Evolutionary conservation across 768 basidiomycete genomes (phyloP).

Genomic region (Asterophora parasitica): DNA sequence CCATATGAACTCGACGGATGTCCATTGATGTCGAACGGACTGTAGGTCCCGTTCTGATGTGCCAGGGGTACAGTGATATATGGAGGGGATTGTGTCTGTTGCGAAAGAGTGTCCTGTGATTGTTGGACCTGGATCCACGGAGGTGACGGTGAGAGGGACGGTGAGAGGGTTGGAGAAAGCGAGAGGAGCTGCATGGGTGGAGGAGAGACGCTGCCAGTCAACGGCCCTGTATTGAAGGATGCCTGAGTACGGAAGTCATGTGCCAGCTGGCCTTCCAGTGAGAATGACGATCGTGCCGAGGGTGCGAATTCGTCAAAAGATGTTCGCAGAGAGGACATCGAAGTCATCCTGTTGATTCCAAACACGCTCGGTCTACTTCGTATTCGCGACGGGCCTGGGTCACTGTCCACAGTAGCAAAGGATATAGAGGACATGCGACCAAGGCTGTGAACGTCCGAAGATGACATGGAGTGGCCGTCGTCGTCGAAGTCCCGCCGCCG

Average conservation of each 20-base stretch:
- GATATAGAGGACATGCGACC: conserved; percentile 75
- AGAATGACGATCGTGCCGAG: conserved; percentile 73
- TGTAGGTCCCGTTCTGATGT: conserved; percentile 35
- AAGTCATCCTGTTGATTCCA: conserved; percentile 70
- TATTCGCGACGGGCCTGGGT: conserved; percentile 71
- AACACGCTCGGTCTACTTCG: conserved; percentile 59
- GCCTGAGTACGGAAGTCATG: conserved; percentile 72
- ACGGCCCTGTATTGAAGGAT: conserved; percentile 55
- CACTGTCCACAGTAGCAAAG: conserved; percentile 80
- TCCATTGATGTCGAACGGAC: conserved; percentile 50
- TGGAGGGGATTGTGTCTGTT: conserved; percentile 33
- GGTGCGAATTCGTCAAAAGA: conserved; percentile 70
- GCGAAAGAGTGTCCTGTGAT: conserved; percentile 29
- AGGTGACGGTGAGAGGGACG: conserved; percentile 48
- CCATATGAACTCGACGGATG: conserved; percentile 50
- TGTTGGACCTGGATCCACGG: conserved; percentile 51
- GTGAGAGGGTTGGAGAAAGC: conserved; percentile 59
- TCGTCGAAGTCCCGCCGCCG: conserved; percentile 83
- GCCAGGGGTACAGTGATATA: conserved; percentile 33
- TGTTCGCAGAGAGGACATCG: conserved; percentile 69
- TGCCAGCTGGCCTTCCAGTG: conserved; percentile 68
- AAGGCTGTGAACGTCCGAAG: conserved; percentile 75
- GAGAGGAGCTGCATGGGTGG: conserved; percentile 74
- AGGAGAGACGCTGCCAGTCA: conserved; percentile 66
- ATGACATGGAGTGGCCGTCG: conserved; percentile 81